phyloP scores from a whole-genome alignment of 371 early-diverging fungal species.

The Umbelopsis sp. region DNA sequence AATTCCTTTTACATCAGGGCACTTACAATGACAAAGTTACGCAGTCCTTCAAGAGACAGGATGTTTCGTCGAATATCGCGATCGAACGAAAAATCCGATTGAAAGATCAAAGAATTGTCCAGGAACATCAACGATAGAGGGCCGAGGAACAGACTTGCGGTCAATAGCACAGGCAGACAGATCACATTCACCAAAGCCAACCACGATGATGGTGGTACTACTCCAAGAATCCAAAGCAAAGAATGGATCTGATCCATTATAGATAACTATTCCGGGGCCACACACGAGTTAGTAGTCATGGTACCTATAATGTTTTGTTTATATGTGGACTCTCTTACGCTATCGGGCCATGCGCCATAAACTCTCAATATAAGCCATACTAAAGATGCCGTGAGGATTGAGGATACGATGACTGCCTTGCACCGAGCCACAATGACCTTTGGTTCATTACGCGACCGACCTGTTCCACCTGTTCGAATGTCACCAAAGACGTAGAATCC shows the following conservation, averaged over 20 bases:
- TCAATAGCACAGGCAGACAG: conserved; percentile 31
- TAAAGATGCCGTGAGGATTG: conserved; percentile 25
- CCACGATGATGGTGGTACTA: not conserved
- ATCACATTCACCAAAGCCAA: not conserved
- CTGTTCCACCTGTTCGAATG: conserved; percentile 15
- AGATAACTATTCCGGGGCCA: not conserved
- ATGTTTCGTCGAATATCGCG: conserved; percentile 27
- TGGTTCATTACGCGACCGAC: conserved; percentile 39
- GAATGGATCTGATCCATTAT: conserved; percentile 4
- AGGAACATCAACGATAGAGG: conserved; percentile 46
- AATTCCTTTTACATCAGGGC: not conserved
- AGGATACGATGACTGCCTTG: conserved; percentile 39
- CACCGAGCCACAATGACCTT: conserved; percentile 42
- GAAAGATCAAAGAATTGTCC: conserved; percentile 43
- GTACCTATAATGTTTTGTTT: not conserved
- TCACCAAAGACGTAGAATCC: conserved; percentile 42
- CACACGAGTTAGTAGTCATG: not conserved
- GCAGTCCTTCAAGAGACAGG: conserved; percentile 33
- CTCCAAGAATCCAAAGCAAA: not conserved
- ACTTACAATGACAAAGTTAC: conserved; percentile 52
- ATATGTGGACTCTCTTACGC: not conserved
- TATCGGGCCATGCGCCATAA: conserved; percentile 3
- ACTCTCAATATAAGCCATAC: conserved; percentile 24
- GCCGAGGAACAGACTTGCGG: conserved; percentile 52
- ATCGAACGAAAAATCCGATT: conserved; percentile 32